Evolutionary conservation across 345 rosid species (phyloP).

Genomic region (Eucalyptus marginata): DNA sequence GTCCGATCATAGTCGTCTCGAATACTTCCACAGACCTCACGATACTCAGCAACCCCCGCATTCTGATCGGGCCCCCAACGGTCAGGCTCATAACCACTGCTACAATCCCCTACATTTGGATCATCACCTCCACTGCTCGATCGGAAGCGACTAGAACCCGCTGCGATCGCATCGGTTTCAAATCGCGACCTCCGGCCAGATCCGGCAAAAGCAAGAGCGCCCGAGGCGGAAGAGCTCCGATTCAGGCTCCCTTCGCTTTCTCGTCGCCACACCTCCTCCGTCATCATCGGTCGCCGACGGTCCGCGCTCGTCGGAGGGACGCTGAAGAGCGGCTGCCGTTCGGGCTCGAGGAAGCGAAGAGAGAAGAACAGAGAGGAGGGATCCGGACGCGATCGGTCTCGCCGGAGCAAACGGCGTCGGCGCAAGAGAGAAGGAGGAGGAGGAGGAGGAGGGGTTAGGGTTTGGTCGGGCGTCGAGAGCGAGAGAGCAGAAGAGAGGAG

Average conservation of each 20-base stretch:
- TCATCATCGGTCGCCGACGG: constrained; percentile 14
- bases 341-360: constrained; percentile 1
- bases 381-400: not conserved
- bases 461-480: constrained; percentile 26
- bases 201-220: constrained; percentile 33
- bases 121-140: not conserved
- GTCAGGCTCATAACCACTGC: constrained; percentile 9
- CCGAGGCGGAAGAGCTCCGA: constrained; percentile 38
- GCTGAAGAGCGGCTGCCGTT: not conserved
- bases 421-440: not conserved
- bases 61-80: constrained; percentile 4
- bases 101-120: not conserved
- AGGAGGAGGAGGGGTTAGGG: not conserved
- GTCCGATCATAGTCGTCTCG: not conserved
- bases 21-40: constrained; percentile 3
- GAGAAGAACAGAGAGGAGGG: not conserved
- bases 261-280: constrained; percentile 32
- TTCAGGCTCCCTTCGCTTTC: constrained; percentile 17
- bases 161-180: constrained; percentile 16
- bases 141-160: not conserved
- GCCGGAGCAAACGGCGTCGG: not conserved
- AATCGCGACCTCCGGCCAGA: constrained; percentile 57
- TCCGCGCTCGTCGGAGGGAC: not conserved
- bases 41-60: constrained; percentile 4
- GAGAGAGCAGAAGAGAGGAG: constrained; percentile 5